A percentile compares a stretch with the other conserved stretches of the same genome.
Conservation (phyloP, 768 basidiomycete genomes). For the Leccinum barrowsii region DNA sequence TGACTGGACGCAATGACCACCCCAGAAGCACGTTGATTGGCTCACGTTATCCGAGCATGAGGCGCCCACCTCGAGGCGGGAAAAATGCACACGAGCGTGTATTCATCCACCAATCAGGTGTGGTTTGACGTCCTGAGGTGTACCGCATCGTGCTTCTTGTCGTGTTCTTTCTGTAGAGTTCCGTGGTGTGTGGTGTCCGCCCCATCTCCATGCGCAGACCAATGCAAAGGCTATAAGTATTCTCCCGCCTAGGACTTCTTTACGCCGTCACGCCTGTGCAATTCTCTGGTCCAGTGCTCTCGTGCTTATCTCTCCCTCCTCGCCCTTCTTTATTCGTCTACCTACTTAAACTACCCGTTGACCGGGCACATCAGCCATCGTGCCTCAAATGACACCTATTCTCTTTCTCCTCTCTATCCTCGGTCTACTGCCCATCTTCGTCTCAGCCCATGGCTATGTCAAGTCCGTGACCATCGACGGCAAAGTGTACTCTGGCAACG, state of each 20-base stretch:
- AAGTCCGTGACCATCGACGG: constrained; percentile 30
- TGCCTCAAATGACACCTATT: constrained; percentile 11
- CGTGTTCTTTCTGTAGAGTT: not conserved
- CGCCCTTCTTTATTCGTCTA: constrained; percentile 4
- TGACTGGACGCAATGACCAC: not conserved
- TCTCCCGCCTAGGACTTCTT: not conserved
- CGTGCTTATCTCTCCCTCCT: not conserved
- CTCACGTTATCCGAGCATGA: constrained; percentile 7
- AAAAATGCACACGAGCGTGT: constrained; percentile 1
- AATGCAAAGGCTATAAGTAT: constrained; percentile 18
- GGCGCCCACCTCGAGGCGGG: constrained; percentile 16
- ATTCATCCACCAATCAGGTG: constrained; percentile 3
- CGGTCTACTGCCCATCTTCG: constrained; percentile 17
- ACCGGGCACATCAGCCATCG: constrained; percentile 12
- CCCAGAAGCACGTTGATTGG: not conserved
- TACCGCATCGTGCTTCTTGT: not conserved
- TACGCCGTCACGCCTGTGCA: not conserved
- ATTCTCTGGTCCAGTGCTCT: not conserved
- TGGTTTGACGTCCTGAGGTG: not conserved
- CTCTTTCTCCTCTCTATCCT: constrained; percentile 9
- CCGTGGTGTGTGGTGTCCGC: constrained; percentile 16
- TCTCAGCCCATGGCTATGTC: constrained; percentile 32
- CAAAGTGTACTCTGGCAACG: constrained; percentile 25
- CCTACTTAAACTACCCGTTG: constrained; percentile 18
- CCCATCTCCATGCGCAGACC: constrained; percentile 14